These are phyloP conservation scores for Cercospora sojina DNA, from an alignment of 2,329 filamentous ascomycete species.

Conservation along the genomic window DNA sequence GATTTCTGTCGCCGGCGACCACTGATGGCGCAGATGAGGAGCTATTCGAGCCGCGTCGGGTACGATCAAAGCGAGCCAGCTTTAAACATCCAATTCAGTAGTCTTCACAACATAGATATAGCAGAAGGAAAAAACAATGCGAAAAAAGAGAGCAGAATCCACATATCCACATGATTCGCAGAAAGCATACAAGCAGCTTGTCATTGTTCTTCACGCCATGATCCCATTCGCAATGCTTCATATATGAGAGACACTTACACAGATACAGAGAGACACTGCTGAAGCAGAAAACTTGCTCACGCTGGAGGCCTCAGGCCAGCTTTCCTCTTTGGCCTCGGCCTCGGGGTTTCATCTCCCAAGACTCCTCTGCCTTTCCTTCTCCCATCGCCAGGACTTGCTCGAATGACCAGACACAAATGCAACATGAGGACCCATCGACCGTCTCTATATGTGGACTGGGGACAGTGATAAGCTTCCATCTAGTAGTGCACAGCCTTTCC, in stretches of 20 bases:
- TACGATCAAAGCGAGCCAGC: too few relatives aligned
- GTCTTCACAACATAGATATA: too few relatives aligned
- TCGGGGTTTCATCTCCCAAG: neutral
- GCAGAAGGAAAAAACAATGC: too few relatives aligned
- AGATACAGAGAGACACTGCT: neutral
- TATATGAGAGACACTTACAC: neutral
- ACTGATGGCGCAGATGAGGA: too few relatives aligned
- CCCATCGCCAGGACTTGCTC: neutral
- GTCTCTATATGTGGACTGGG: neutral
- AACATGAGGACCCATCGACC: neutral
- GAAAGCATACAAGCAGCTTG: neutral
- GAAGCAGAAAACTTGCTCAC: neutral
- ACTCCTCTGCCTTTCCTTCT: neutral
- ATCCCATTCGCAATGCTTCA: constrained; percentile 21
- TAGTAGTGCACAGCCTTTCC: constrained; percentile 95
- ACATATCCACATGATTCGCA: too few relatives aligned
- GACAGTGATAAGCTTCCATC: constrained; percentile 20
- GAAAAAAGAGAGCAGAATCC: too few relatives aligned
- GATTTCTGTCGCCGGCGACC: too few relatives aligned
- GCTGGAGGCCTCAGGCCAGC: neutral
- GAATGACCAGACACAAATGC: neutral
- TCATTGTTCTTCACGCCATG: neutral
- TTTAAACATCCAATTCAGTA: too few relatives aligned
- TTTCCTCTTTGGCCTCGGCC: neutral
- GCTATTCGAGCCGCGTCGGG: too few relatives aligned